Conservation (phyloP, 768 basidiomycete genomes). For the Amanita phalloides region DNA sequence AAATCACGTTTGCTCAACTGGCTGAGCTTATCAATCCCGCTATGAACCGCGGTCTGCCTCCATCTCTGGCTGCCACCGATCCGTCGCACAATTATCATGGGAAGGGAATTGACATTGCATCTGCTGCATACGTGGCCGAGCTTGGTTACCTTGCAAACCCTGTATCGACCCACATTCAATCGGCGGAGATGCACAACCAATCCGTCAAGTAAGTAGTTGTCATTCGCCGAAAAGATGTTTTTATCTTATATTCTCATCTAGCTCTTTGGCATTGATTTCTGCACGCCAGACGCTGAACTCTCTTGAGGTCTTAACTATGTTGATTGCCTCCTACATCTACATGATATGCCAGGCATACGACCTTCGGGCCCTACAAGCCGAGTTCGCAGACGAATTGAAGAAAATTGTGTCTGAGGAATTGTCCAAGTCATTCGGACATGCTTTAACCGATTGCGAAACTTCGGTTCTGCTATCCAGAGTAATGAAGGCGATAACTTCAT, state of each 20-base stretch:
- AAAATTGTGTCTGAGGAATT: conserved; percentile 42
- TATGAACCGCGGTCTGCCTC: conserved; percentile 78
- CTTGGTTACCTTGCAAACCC: conserved; percentile 77
- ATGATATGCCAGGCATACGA: conserved; percentile 75
- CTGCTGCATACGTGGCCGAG: conserved; percentile 74
- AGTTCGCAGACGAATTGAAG: conserved; percentile 42
- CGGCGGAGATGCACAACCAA: conserved; percentile 89
- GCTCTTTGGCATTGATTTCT: conserved; percentile 77
- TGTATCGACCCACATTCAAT: conserved; percentile 76
- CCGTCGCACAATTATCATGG: conserved; percentile 74
- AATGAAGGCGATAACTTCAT: conserved; percentile 30
- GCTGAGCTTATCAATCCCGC: conserved; percentile 65
- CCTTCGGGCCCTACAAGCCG: conserved; percentile 62
- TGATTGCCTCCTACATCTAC: conserved; percentile 70
- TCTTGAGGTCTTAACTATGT: conserved; percentile 65
- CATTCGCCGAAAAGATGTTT: conserved; percentile 5
- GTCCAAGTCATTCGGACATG: conserved; percentile 27
- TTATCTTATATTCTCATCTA: conserved; percentile 17
- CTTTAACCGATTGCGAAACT: conserved; percentile 24
- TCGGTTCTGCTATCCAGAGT: conserved; percentile 25
- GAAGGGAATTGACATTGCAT: conserved; percentile 80
- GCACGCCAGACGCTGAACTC: conserved; percentile 72
- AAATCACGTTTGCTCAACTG: conserved; percentile 56
- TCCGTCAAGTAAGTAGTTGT: conserved; percentile 62
- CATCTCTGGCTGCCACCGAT: conserved; percentile 68